A percentile compares a stretch with the other conserved stretches of the same genome.
phyloP scores from a whole-genome alignment of 345 rosid genomes.

The Erodium maritimum region DNA sequence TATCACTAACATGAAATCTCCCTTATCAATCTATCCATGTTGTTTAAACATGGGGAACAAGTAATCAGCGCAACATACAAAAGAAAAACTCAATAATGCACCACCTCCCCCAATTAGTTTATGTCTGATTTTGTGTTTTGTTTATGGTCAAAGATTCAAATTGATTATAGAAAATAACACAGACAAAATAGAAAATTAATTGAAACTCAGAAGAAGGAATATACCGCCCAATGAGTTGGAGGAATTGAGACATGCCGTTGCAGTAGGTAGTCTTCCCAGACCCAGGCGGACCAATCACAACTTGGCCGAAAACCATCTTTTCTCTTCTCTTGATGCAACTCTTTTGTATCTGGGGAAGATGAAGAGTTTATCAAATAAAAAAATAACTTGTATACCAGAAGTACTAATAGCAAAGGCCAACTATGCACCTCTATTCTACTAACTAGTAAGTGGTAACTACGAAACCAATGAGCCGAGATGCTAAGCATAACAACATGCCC shows the following conservation, averaged over 20 bases:
- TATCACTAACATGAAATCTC: background rate
- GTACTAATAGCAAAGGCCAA: background rate
- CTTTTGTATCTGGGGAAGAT: background rate
- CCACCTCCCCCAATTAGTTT: background rate
- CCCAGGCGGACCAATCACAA: slow-evolving; percentile 92
- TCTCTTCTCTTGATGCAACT: slow-evolving; percentile 3
- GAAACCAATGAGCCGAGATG: background rate
- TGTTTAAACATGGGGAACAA: background rate
- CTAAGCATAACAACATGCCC: background rate
- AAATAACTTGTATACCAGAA: background rate
- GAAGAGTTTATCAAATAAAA: background rate
- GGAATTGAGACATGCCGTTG: slow-evolving; percentile 97
- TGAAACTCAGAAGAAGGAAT: background rate
- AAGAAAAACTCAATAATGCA: background rate
- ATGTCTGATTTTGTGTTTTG: too few species aligned
- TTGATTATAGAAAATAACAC: background rate
- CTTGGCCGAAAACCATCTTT: slow-evolving; percentile 79
- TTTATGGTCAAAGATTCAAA: background rate
- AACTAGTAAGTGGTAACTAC: background rate
- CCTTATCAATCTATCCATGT: background rate
- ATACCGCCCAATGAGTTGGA: slow-evolving; percentile 73
- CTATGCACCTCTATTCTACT: background rate
- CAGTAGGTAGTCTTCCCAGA: slow-evolving; percentile 97
- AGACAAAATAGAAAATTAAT: background rate
- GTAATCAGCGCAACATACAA: too few species aligned